A percentile compares a stretch with the other conserved stretches of the same genome.
These are phyloP conservation scores for Neurospora sp. DNA, from an alignment of 495 filamentous ascomycete species.

Conservation along the genomic window DNA sequence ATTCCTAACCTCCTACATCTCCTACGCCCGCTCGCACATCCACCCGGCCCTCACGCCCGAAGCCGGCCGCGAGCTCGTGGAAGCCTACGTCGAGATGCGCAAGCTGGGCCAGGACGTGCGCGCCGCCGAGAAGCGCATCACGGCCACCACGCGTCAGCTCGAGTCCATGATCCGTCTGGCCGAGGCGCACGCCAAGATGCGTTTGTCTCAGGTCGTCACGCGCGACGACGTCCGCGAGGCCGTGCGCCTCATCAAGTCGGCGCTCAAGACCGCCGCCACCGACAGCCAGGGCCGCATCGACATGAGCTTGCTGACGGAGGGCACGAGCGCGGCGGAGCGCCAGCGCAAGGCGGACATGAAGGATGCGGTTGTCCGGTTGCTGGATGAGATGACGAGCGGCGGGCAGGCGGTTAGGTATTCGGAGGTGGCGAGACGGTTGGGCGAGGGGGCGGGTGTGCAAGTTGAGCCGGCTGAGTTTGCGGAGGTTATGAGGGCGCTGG, in stretches of 20 bases:
- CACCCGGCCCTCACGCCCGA: slow-evolving; percentile 70
- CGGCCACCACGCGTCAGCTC: slow-evolving; percentile 88
- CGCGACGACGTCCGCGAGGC: slow-evolving; percentile 81
- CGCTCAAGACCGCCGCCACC: slow-evolving; percentile 94
- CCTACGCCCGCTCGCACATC: slow-evolving; percentile 81
- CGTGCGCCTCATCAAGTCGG: slow-evolving; percentile 80
- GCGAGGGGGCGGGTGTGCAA: slow-evolving; percentile 61
- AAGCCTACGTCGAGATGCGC: slow-evolving; percentile 91
- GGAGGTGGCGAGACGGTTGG: slow-evolving; percentile 64
- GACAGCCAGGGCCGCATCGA: slow-evolving; percentile 93
- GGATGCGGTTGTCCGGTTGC: slow-evolving; percentile 55
- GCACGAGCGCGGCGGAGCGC: slow-evolving; percentile 74
- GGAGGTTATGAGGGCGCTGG: slow-evolving; percentile 66
- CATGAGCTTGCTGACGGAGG: slow-evolving; percentile 90
- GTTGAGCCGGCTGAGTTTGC: slow-evolving; percentile 71
- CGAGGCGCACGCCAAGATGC: slow-evolving; percentile 97
- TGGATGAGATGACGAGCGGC: slow-evolving; percentile 69
- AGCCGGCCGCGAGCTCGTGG: slow-evolving; percentile 70
- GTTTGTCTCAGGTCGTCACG: slow-evolving; percentile 66
- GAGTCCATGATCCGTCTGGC: slow-evolving; percentile 95
- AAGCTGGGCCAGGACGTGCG: slow-evolving; percentile 93
- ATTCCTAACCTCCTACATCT: slow-evolving; percentile 94
- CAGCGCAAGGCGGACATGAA: slow-evolving; percentile 76
- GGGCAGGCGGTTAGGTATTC: slow-evolving; percentile 62
- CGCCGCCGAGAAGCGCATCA: slow-evolving; percentile 87